Base-by-base conservation (phyloP, 768 basidiomycete genomes). In the Serendipita sp. region DNA sequence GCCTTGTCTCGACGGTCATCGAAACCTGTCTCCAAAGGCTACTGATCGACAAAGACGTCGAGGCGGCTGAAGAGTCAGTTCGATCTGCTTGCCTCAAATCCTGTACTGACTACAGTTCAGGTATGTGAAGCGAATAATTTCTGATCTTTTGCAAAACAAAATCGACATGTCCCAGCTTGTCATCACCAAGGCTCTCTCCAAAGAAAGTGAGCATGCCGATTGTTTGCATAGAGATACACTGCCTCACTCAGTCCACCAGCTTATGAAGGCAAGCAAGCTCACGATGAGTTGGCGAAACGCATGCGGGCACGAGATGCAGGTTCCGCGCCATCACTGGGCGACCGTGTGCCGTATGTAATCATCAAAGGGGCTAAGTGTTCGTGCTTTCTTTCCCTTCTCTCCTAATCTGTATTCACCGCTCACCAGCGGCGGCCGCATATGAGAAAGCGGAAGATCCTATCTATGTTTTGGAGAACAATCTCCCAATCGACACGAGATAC, bases 91-190 rank as follows among this genome's bases (percentile, higher is more conserved):
- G n/a, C 31, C 48, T 34, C 65, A n/a, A 48, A 5, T 11, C 43
- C 7, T 26, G 45, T 20, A 11, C 42, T 48, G 26, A 48, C 0
- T 28, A n/a, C 5, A 48, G 0, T 41, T 38, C 60, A 95, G 93
- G 28, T 98, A 97, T 70, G 85, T 86, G 63, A 98, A 99, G 72
- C 89, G 88, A 66, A 86, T 83, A 44, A 98, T 98, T 65, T 82
- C 94, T 0, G 94, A 98, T 69, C 78, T 99, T 1, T 75, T 99
- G 30, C 95, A 96, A 71, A 98, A 98, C 74, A 95, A 88, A 74
- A 78, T 99, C 53, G 96, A 99, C 71, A 95, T 99, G 90, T 98
- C 95, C 5, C 96, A 98, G 70, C 80, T 99, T 22, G 96, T 99
- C 70, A 99, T 99, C 68, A 98, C 96, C 14, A 99, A 99, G 70